Evolutionary conservation across 768 basidiomycete species (phyloP).

Genomic region (Rubroboletus satanas): DNA sequence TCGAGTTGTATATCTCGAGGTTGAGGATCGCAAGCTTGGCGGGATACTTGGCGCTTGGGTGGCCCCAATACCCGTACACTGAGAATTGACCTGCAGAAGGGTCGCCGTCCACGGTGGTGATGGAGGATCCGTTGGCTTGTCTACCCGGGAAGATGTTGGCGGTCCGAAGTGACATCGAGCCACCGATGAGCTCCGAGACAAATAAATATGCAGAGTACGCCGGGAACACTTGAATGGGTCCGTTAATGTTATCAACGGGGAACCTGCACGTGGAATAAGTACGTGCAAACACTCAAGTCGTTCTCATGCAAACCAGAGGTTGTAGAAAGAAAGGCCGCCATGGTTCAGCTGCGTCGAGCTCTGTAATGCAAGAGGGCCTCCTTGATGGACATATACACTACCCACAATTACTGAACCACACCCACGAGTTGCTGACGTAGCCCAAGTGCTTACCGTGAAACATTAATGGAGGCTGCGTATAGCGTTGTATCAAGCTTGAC

Average conservation of each 20-base stretch:
- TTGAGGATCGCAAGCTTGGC: conserved; percentile 48
- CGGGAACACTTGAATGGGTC: conserved; percentile 50
- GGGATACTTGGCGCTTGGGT: conserved; percentile 30
- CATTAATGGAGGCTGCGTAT: conserved; percentile 38
- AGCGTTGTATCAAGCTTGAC: conserved; percentile 18
- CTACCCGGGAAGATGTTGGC: conserved; percentile 50
- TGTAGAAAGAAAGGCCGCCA: conserved; percentile 43
- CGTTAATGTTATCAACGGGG: conserved; percentile 45
- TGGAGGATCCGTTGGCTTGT: conserved; percentile 49
- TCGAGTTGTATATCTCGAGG: conserved; percentile 49
- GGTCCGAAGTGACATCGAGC: conserved; percentile 41
- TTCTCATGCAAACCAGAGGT: conserved; percentile 39
- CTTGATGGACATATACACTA: conserved; percentile 54
- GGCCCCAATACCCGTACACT: conserved; percentile 51
- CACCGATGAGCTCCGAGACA: conserved; percentile 44
- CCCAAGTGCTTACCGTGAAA: conserved; percentile 37
- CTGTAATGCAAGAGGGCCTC: conserved; percentile 49
- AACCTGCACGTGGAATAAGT: conserved; percentile 33
- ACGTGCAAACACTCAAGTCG: neutral
- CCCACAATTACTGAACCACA: neutral
- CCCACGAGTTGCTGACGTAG: neutral
- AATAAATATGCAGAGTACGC: conserved; percentile 53
- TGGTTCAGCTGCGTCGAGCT: conserved; percentile 49
- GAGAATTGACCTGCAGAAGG: conserved; percentile 46
- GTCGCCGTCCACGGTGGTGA: conserved; percentile 49